Evolutionary conservation across 345 rosid genomes (phyloP), one percentile per base, ranked within the genome.

Genomic region (Hibiscus trionum): DNA sequence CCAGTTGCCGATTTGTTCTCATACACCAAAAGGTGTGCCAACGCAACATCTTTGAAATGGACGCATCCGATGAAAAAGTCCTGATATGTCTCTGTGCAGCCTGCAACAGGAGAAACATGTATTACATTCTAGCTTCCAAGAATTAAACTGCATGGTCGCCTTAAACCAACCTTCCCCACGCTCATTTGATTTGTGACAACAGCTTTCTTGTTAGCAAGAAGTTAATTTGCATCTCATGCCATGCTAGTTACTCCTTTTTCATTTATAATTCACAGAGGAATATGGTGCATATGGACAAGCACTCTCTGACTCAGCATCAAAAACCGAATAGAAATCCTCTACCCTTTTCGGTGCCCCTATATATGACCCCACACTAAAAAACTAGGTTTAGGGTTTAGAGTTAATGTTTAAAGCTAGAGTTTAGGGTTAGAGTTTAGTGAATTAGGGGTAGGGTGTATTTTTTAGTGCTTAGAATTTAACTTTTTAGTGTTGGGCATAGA

Each of bases 41-140:
- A 69, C 21, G 99, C 94, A 67, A 88, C 97, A 58, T 95, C 98
- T 79, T 89, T 95, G 75, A 92, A 92, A 85, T 95, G 99, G 47
- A 87, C 92, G 5, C 76, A 88, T 73, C 99, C 99, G 91, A 95
- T 92, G 72, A 89, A 89, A 75, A 89, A 82, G 79, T 95, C 68
- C 78, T 86, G 66, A 29, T 85, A 88, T 47, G 93, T 90, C 75
- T 92, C 97, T 1, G 85, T 82, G 84, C 97, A 89, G 61, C 99
- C 99, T 95, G 81, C 49, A 76, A n/a, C 24, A 60, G 57, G 57
- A 71, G 26, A 44, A 15, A 31, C 7, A n/a, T 53, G 11, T 59
- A 27, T 19, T 31, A n/a, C 11, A 31, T 52, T 72, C 17, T n/a
- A 10, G 50, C n/a, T 26, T 56, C 24, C 10, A 14, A 24, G 57